Base-by-base conservation (phyloP, 1,284 basidiomycete genomes). In the Pseudozyma thailandica region DNA sequence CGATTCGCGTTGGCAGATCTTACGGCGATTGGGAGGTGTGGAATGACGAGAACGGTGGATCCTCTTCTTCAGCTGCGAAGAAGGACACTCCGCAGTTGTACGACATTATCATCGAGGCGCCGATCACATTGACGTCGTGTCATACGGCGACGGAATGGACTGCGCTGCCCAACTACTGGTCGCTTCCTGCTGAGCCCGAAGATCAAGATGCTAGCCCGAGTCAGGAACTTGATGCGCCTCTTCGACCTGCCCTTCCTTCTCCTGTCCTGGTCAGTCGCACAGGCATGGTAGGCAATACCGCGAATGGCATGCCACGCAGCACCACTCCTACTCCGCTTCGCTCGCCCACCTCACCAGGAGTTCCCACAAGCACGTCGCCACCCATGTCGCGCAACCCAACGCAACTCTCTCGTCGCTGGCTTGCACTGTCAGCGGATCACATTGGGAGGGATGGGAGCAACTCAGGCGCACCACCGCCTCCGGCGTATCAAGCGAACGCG, bases 51-150 rank as follows among this genome's bases (percentile, higher is more conserved):
- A 25, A 30, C 6, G 27, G 28, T 9, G 27, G 26, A 21, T 30
- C 18, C 35, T 45, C 53, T 33, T 56, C 45, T 18, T 42, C 56
- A 7, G 42, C 56, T 1, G 52, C 49, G 4, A 30, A 31, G 33
- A 54, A 62, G 20, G 18, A 21, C 5, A 18, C 52, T 3, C 63
- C 59, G 16, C 64, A 60, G 50, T 47, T 83, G 25, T 94, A 91
- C 84, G 94, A 97, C 83, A 93, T 98, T 74, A 90, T 94, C 48
- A 89, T 98, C 55, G 91, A 92, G 77, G 88, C 88, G 0, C 92
- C 92, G 0, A 86, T 94, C 26, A 85, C 90, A 84, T 39, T 81
- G 28, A 74, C 43, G 23, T 71, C 66, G 53, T 72, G 76, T 16
- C 77, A 81, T 41, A 81, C 80, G 3, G 74, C 77, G 4, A 61